phyloP scores from a whole-genome alignment of 2,329 filamentous ascomycete species.

The Paraphaeosphaeria minitans region DNA sequence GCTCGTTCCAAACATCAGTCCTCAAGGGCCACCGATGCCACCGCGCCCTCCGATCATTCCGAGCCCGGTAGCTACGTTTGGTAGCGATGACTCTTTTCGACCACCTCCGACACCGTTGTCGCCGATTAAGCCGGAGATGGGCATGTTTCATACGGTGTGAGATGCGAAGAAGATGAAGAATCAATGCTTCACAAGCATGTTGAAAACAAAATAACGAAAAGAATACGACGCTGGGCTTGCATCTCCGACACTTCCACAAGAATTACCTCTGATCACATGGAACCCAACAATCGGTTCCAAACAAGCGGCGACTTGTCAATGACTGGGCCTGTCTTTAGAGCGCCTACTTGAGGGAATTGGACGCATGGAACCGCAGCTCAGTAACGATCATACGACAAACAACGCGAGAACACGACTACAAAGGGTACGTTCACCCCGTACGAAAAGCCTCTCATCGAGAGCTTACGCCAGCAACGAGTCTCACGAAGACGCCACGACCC shows the following conservation, averaged over 20 bases:
- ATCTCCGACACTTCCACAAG: neutral
- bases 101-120: conserved; percentile 24
- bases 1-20: conserved; percentile 17
- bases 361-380: neutral
- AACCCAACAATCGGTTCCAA: neutral
- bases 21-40: conserved; percentile 13
- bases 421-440: too few relatives aligned
- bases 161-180: neutral
- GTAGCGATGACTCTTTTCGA: conserved; percentile 22
- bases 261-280: neutral
- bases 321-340: too few relatives aligned
- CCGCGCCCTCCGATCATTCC: conserved; percentile 31
- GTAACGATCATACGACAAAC: neutral
- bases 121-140: conserved; percentile 14
- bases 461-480: neutral
- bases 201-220: neutral
- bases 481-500: neutral
- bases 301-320: neutral
- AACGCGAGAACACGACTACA: neutral
- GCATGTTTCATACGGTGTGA: conserved; percentile 11
- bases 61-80: conserved; percentile 27
- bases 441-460: too few relatives aligned
- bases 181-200: neutral
- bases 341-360: too few relatives aligned
- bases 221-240: neutral